phyloP scores from a whole-genome alignment of 805 yeast genomes.

The Candida dajiaensis region DNA sequence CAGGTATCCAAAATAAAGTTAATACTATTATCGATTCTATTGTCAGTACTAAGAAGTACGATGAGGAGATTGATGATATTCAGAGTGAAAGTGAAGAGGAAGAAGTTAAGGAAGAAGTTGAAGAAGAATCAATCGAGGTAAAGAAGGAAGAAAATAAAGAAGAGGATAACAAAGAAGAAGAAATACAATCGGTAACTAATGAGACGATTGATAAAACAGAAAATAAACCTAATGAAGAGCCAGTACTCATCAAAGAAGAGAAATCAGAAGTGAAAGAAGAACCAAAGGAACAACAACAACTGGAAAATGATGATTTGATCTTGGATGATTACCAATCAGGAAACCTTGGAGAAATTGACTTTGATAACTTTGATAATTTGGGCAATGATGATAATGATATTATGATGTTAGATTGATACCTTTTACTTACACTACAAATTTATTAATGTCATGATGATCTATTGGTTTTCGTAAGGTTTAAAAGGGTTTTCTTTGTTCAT shows the following conservation, averaged over 20 bases:
- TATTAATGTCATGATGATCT: background rate
- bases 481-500: background rate
- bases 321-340: constrained; percentile 6
- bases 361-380: constrained; percentile 9
- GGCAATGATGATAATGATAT: constrained; percentile 6
- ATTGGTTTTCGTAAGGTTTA: background rate
- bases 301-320: constrained; percentile 1
- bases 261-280: background rate
- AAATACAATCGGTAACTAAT: no score
- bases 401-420: constrained; percentile 12
- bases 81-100: constrained; percentile 3
- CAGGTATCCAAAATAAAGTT: constrained; percentile 3
- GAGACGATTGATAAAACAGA: background rate
- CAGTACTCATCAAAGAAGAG: background rate
- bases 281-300: background rate
- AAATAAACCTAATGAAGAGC: background rate
- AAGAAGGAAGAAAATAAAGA: background rate
- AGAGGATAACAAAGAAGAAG: background rate
- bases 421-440: background rate
- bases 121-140: background rate
- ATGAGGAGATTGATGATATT: constrained; percentile 10
- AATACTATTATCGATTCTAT: constrained; percentile 5
- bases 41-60: constrained; percentile 3
- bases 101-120: background rate
- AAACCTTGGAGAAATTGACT: constrained; percentile 9